phyloP scores from a whole-genome alignment of 1,139 yeast species.

The Saccharomyces hybrid region DNA sequence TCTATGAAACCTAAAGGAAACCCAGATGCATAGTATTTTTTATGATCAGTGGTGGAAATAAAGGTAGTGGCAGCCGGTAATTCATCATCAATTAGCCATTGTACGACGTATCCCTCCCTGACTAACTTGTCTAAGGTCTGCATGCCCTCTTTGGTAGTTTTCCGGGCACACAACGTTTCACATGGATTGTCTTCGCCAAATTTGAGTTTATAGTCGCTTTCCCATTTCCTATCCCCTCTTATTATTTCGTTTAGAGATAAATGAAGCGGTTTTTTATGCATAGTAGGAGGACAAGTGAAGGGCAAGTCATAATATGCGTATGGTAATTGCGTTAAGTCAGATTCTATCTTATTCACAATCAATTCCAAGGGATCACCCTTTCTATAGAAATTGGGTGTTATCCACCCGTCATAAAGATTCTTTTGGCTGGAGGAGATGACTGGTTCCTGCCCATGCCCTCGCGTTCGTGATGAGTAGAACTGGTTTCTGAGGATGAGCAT shows the following conservation, averaged over 20 bases:
- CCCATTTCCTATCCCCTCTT: slow-evolving; percentile 75
- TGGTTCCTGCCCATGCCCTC: neutral
- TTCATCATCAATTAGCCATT: slow-evolving; percentile 72
- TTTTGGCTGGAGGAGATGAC: neutral
- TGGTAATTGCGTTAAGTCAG: slow-evolving; percentile 72
- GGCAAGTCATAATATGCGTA: slow-evolving; percentile 70
- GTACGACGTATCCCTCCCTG: slow-evolving; percentile 64
- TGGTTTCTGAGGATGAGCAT: neutral
- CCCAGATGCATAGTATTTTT: slow-evolving; percentile 77
- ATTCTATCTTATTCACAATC: slow-evolving; percentile 68
- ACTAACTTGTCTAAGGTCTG: slow-evolving; percentile 55
- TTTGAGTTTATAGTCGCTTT: slow-evolving; percentile 55
- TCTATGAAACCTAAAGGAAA: slow-evolving; percentile 71
- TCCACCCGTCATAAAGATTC: slow-evolving; percentile 16
- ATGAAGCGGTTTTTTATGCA: slow-evolving; percentile 49
- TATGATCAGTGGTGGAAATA: slow-evolving; percentile 50
- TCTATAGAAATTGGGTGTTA: slow-evolving; percentile 25
- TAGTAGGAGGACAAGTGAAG: slow-evolving; percentile 69
- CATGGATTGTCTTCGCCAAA: slow-evolving; percentile 64
- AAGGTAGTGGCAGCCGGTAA: slow-evolving; percentile 88
- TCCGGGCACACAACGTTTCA: slow-evolving; percentile 56
- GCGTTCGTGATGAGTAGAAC: neutral
- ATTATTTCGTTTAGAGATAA: slow-evolving; percentile 70
- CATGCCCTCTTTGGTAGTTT: slow-evolving; percentile 44
- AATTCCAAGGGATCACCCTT: slow-evolving; percentile 61